Base-by-base conservation (phyloP, 1,139 yeast genomes). In the Blastobotrys illinoisensis region DNA sequence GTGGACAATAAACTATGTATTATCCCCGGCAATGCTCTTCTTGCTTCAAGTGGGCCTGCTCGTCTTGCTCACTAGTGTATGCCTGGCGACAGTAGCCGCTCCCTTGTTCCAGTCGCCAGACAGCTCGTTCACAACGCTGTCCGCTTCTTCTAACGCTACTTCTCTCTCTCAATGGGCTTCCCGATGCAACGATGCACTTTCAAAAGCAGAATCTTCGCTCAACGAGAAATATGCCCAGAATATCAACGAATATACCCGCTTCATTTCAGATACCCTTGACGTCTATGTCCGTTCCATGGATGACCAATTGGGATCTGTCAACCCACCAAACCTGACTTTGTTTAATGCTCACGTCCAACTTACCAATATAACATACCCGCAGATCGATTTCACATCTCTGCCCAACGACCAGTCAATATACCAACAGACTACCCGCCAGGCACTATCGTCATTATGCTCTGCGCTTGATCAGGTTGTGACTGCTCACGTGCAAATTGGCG, bases 1-100 rank as follows among this genome's bases (percentile, higher is more conserved):
- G 5, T 60, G 63, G 63, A 43, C 53, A 1, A 24, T 52, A 16
- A 52, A 55, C 23, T 60, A 54, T 40, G 21, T 43, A 1, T 40
- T 52, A 9, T 57, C 61, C 1, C 50, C 54, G 6, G 23, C 44
- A 14, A 50, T 54, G 7, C 13, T 54, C 9, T 26, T 32, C 19
- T 14, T 57, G 40, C 43, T 55, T 2, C 40, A 14, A 2, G 28
- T 46, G 2, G 53, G 54, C 16, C 43, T 20, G 4, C 46, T 43
- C 44, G 23, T 56, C 23, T 19, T 55, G 46, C 46, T 56, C 4
- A 44, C 36, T 4, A 51, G 48, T 51, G 40, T 57, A 14, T 49
- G 56, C 18, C 52, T 46, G 9, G n/a, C 28, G 9, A 4, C 50
- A 3, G 18, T 46, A n/a, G 28, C 48, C 2, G 16, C 28, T 3